Base-by-base conservation (phyloP, 2,329 filamentous ascomycete genomes). In the Didymella lethalis region DNA sequence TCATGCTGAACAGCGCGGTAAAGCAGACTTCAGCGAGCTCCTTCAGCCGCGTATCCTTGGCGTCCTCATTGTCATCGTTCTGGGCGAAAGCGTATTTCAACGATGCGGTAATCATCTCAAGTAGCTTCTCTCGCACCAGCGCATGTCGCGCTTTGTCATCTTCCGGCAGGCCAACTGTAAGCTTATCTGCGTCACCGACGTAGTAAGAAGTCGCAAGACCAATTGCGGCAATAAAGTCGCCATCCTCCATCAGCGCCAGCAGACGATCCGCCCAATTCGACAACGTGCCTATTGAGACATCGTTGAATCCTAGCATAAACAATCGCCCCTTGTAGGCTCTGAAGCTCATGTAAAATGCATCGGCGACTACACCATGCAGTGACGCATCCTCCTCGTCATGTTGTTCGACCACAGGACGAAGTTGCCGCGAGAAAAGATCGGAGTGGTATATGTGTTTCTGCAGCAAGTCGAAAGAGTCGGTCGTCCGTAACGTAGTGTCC, bases 291-390 rank as follows among this genome's bases (percentile, higher is more conserved):
- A 98, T 91, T 0, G 92, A 92, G 40, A 97, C 82, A 72, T 98
- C 94, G 71, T 94, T 95, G 79, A 94, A 93, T n/a, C 95, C 93
- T 8, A 99, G 83, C 4, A 98, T 80, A 72, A 99, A 99, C 34
- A 97, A 83, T 29, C 94, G 87, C 5, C 95, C 93, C 77, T 98
- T 99, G 79, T 98, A 99, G 3, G 92, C 86, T 71, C 91, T 92
- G 78, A 98, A 94, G 77, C 94, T 97, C 92, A 98, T 98, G 74
- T 94, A 94, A 69, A 97, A 99, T 0, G 93, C 95, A 81, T 99
- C 95, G 7, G 94, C 94, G 47, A 98, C 92, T 8, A 98, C 93
- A 2, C 94, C 94, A 77, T 98, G 95, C 88, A 98, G 90, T 0
- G 92, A 91, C 0, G 86, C 83, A 68, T 97, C 93, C 58, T 93